phyloP scores from a whole-genome alignment of 2,329 filamentous ascomycete species.

The Leptographium flavum region DNA sequence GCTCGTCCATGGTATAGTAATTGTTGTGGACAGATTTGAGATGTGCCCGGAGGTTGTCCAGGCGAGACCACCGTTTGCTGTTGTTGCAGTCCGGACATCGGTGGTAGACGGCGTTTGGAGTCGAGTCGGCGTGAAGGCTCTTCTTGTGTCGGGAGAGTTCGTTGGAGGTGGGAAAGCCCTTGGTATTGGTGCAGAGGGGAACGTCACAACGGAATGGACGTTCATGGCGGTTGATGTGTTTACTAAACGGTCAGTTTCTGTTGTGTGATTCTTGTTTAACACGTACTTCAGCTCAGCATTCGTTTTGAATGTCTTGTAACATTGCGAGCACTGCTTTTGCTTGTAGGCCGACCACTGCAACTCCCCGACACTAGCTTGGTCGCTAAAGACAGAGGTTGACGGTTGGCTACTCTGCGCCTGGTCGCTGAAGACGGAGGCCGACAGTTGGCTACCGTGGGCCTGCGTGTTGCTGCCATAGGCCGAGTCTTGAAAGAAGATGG shows the following conservation, averaged over 20 bases:
- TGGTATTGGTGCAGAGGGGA: constrained; percentile 37
- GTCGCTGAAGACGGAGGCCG: too few species aligned
- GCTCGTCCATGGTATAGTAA: not conserved
- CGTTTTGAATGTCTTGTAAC: constrained; percentile 25
- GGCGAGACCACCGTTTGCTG: not conserved
- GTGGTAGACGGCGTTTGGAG: not conserved
- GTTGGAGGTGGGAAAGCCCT: constrained; percentile 67
- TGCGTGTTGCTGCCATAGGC: too few species aligned
- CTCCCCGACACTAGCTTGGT: too few species aligned
- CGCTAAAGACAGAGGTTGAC: too few species aligned
- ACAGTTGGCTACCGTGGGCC: too few species aligned
- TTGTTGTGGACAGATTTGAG: not conserved
- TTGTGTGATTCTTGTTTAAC: not conserved
- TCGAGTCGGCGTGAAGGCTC: constrained; percentile 20
- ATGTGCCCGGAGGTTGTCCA: not conserved
- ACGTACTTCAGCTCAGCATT: constrained; percentile 40
- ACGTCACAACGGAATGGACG: constrained; percentile 48
- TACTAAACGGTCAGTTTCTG: constrained; percentile 34
- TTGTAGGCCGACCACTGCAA: too few species aligned
- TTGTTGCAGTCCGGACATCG: not conserved
- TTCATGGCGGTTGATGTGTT: constrained; percentile 56
- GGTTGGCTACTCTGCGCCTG: too few species aligned
- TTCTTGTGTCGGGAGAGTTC: constrained; percentile 69
- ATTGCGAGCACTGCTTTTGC: not conserved
- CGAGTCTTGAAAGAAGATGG: too few species aligned